Percentiles rank a stretch among this genome's conserved stretches.
Evolutionary conservation across 2,329 filamentous ascomycete genomes (phyloP).

Genomic region (Didymella arachidicola): DNA sequence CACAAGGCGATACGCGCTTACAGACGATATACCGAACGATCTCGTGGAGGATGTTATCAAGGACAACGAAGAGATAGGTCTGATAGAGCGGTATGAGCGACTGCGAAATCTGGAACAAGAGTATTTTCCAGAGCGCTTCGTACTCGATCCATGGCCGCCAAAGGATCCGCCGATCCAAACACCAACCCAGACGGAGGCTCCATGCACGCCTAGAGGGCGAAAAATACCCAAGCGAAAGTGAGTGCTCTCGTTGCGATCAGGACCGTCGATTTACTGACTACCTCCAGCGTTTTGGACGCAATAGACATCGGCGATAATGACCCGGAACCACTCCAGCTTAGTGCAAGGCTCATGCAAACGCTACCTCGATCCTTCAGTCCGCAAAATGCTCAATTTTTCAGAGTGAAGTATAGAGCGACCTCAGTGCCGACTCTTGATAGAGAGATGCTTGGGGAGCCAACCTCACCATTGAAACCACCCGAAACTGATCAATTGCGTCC

Average conservation of each 20-base stretch:
- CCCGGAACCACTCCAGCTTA: not conserved
- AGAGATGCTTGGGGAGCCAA: slow-evolving; percentile 5
- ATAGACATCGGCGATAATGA: not conserved
- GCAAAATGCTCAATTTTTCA: not conserved
- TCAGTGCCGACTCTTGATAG: slow-evolving; percentile 3
- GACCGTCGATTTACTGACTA: not conserved
- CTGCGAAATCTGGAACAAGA: not conserved
- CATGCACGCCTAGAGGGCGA: slow-evolving; percentile 1
- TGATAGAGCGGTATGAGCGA: not conserved
- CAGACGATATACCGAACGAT: not conserved
- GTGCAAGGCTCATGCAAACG: not conserved
- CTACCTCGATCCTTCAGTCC: slow-evolving; percentile 3
- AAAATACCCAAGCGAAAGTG: not conserved
- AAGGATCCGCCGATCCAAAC: not conserved
- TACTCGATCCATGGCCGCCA: too few relatives aligned
- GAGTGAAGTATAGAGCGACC: not conserved
- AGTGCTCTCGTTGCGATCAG: not conserved
- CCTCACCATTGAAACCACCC: slow-evolving; percentile 4
- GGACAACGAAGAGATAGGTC: not conserved
- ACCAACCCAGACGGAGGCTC: not conserved
- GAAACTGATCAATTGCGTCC: not conserved
- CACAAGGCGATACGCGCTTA: not conserved
- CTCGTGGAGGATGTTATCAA: not conserved
- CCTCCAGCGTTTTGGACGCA: not conserved
- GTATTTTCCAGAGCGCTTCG: slow-evolving; percentile 5